These are phyloP conservation scores for Durotheca rogersii DNA, from an alignment of 495 filamentous ascomycete genomes.

Conservation along the genomic window DNA sequence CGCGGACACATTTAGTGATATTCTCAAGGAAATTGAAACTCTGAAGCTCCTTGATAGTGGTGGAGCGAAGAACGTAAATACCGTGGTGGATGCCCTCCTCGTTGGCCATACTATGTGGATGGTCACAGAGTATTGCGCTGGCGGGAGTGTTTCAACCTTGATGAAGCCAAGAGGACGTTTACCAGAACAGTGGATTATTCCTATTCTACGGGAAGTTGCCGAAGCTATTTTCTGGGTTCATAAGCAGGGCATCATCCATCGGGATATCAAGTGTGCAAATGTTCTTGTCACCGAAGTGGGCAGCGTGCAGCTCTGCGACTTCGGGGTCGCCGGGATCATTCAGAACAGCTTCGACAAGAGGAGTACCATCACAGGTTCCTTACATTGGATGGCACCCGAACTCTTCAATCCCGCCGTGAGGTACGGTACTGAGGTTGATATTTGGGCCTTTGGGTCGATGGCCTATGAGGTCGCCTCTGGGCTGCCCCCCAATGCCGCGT, in stretches of 20 bases:
- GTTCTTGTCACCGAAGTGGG: slow-evolving; percentile 88
- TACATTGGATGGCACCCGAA: slow-evolving; percentile 97
- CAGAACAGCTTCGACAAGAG: slow-evolving; percentile 83
- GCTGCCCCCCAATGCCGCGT: slow-evolving; percentile 67
- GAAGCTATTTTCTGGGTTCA: slow-evolving; percentile 85
- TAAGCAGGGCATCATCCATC: slow-evolving; percentile 88
- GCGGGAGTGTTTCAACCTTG: slow-evolving; percentile 90
- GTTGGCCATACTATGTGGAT: slow-evolving; percentile 92
- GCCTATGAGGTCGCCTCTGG: slow-evolving; percentile 90
- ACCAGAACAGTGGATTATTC: slow-evolving; percentile 86
- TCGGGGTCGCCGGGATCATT: slow-evolving; percentile 87
- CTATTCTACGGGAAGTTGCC: slow-evolving; percentile 84
- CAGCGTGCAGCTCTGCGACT: slow-evolving; percentile 87
- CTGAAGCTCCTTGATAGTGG: slow-evolving; percentile 80
- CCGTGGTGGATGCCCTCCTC: slow-evolving; percentile 80
- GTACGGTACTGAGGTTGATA: slow-evolving; percentile 76
- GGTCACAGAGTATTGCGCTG: slow-evolving; percentile 92
- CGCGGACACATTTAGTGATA: slow-evolving; percentile 77
- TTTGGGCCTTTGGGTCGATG: slow-evolving; percentile 94
- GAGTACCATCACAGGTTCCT: slow-evolving; percentile 89
- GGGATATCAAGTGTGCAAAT: slow-evolving; percentile 95
- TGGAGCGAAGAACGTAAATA: slow-evolving; percentile 87
- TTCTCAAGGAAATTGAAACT: slow-evolving; percentile 84
- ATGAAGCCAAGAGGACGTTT: slow-evolving; percentile 65
- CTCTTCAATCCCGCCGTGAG: slow-evolving; percentile 60